A percentile compares a stretch with the other conserved stretches of the same genome.
These are phyloP conservation scores for Pseudonitzschia multiseries DNA, from an alignment of 108 stramenopile genomes.

Conservation along the genomic window DNA sequence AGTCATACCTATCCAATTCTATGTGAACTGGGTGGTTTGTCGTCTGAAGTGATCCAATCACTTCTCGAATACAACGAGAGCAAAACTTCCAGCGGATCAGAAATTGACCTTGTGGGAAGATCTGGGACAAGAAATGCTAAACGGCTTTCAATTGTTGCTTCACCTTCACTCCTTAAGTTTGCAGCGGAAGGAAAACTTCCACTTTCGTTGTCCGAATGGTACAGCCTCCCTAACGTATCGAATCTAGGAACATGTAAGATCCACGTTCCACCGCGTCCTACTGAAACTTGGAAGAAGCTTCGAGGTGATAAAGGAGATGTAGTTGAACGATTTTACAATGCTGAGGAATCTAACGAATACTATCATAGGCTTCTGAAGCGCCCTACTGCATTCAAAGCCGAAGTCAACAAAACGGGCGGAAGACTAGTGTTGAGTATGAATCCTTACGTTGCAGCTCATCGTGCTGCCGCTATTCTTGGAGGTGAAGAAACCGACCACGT, in stretches of 20 bases:
- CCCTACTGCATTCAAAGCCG: slow-evolving; percentile 2
- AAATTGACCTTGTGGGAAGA: slow-evolving; percentile 40
- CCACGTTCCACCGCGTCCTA: slow-evolving; percentile 40
- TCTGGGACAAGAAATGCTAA: slow-evolving; percentile 44
- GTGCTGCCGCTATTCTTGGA: slow-evolving; percentile 16
- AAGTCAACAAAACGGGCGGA: slow-evolving; percentile 1
- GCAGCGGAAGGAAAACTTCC: slow-evolving; percentile 47
- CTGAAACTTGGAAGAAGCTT: slow-evolving; percentile 35
- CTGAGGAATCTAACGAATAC: slow-evolving; percentile 46
- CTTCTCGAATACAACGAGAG: slow-evolving; percentile 34
- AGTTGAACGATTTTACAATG: slow-evolving; percentile 40
- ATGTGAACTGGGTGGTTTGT: slow-evolving; percentile 42
- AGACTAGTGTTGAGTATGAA: slow-evolving; percentile 17
- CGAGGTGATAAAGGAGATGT: slow-evolving; percentile 15
- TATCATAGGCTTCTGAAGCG: slow-evolving; percentile 26
- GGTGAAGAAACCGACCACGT: slow-evolving; percentile 15
- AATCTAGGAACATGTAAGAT: slow-evolving; percentile 37
- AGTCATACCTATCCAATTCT: slow-evolving; percentile 25
- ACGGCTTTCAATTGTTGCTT: slow-evolving; percentile 42
- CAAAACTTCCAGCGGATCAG: not conserved
- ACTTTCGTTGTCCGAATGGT: slow-evolving; percentile 38
- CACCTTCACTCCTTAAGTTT: slow-evolving; percentile 45
- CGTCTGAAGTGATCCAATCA: slow-evolving; percentile 30
- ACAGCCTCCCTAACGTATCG: slow-evolving; percentile 25
- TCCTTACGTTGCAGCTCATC: slow-evolving; percentile 19